A percentile compares a stretch with the other conserved stretches of the same genome.
These are phyloP conservation scores for Carex cristatella DNA, from an alignment of 176 grass and related monocot genomes.

Conservation along the genomic window DNA sequence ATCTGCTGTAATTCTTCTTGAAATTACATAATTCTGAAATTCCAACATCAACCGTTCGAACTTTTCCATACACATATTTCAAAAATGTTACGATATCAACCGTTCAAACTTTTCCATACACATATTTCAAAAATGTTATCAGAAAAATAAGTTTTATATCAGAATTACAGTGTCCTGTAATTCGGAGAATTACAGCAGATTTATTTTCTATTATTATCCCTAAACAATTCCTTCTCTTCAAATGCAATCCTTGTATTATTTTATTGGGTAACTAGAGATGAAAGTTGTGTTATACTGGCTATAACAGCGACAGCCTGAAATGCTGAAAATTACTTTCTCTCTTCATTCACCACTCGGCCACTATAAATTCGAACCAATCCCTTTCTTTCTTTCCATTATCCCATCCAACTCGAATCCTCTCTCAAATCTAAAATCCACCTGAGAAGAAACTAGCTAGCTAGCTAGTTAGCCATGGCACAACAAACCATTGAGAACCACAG, in stretches of 20 bases:
- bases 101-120: no score
- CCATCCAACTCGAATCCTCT: neutral
- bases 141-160: no score
- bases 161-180: no score
- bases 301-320: neutral
- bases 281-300: neutral
- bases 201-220: no score
- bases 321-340: neutral
- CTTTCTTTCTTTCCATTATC: neutral
- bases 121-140: no score
- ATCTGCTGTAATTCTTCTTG: no score
- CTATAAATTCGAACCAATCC: neutral
- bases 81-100: no score
- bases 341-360: neutral
- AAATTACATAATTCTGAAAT: no score
- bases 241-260: neutral
- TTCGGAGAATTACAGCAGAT: no score
- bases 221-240: neutral
- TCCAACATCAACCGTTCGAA: no score
- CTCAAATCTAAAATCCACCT: neutral
- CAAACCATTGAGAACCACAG: constrained; percentile 3
- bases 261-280: neutral
- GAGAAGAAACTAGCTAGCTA: neutral
- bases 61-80: no score
- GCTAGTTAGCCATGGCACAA: constrained; percentile 4